A percentile compares a stretch with the other conserved stretches of the same genome.
These are phyloP conservation scores for Linum tenue DNA, from an alignment of 345 rosid species.

Conservation along the genomic window DNA sequence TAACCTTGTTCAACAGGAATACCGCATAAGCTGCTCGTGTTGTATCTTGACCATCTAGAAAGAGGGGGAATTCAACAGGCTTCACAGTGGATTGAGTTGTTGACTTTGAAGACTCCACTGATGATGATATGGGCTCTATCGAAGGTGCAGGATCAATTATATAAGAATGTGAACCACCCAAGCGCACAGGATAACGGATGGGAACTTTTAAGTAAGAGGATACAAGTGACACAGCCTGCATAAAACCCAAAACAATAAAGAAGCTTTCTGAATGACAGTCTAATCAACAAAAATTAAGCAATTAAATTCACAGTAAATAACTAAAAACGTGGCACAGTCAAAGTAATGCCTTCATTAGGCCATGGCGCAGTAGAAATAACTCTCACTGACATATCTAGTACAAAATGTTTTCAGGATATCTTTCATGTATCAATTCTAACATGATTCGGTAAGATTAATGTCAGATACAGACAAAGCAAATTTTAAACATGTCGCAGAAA, in stretches of 20 bases:
- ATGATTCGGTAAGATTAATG: background rate
- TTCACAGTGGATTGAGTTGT: conserved; percentile 28
- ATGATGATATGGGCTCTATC: conserved; percentile 50
- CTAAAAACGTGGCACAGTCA: background rate
- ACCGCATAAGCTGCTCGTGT: conserved; percentile 96
- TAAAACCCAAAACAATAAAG: conserved; percentile 9
- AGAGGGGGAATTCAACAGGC: conserved; percentile 73
- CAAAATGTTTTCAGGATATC: background rate
- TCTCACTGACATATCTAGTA: background rate
- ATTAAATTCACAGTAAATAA: too few species aligned
- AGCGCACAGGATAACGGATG: conserved; percentile 60
- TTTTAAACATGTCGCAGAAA: background rate
- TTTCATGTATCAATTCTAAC: too few species aligned
- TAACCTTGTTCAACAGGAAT: conserved; percentile 89
- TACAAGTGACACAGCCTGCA: conserved; percentile 65
- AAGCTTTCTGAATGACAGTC: background rate
- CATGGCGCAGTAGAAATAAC: background rate
- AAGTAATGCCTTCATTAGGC: background rate
- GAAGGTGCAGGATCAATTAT: conserved; percentile 68
- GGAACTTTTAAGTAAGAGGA: conserved; percentile 74
- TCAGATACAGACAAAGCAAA: background rate
- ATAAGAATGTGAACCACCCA: conserved; percentile 82
- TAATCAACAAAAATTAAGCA: background rate
- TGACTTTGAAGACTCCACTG: conserved; percentile 28
- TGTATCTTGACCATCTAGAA: conserved; percentile 92